Percentiles rank a stretch among this genome's conserved stretches.
phyloP scores from a whole-genome alignment of 192 early-diverging fungal species.

The Gonapodya sp. region DNA sequence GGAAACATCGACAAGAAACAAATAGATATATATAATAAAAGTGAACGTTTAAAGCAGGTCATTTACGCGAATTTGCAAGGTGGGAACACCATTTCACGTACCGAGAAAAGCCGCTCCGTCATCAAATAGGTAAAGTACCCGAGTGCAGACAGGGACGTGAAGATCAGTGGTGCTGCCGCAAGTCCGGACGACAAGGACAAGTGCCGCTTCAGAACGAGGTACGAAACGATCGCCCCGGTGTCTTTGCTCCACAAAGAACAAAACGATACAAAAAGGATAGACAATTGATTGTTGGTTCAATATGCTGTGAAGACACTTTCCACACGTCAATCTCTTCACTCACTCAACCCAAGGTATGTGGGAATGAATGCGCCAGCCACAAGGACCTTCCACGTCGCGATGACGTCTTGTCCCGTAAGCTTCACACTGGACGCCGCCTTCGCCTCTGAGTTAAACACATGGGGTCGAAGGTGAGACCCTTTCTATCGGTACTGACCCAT shows the following conservation, averaged over 20 bases:
- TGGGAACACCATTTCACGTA: background rate
- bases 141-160: background rate
- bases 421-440: slow-evolving; percentile 86
- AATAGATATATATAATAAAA: background rate
- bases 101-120: background rate
- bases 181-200: background rate
- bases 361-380: slow-evolving; percentile 14
- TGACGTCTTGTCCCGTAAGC: slow-evolving; percentile 85
- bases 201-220: background rate
- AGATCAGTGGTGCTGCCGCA: background rate
- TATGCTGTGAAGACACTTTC: background rate
- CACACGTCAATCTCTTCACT: background rate
- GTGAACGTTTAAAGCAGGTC: no score
- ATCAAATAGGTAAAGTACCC: background rate
- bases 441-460: no score
- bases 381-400: slow-evolving; percentile 85
- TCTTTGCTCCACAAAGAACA: background rate
- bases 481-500: no score
- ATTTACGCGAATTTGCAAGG: no score
- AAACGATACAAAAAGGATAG: background rate
- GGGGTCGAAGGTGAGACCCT: no score
- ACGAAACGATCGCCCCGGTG: background rate
- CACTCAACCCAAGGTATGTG: background rate
- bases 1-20: background rate
- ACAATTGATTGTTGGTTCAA: background rate